Evolutionary conservation across 2,329 filamentous ascomycete genomes (phyloP), one percentile per base, ranked within the genome.

Genomic region (Cordyceps sp.): DNA sequence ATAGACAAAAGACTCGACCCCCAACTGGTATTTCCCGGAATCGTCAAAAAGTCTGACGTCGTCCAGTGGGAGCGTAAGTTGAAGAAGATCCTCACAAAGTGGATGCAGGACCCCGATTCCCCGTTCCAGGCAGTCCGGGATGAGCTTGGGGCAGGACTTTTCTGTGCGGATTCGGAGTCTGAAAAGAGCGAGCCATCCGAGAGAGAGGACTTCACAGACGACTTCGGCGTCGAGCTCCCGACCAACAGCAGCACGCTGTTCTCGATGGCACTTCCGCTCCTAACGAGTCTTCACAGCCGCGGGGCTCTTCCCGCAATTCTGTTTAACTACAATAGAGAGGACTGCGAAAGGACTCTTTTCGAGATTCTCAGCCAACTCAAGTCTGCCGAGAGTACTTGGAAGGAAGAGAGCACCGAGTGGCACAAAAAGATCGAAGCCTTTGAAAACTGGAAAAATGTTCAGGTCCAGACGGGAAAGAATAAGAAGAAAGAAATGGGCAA

Each of bases 251-350:
- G 16, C 1, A 6, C 9, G 12, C 25, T 35, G 15, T 2, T 4
- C 21, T 29, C 30, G 3, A 21, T 8, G 14, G 33, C 29, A 13
- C 30, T 37, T 6, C 31, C 31, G 10, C 29, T 37, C 5, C 14
- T 36, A 17, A 13, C 57, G 13, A 64, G 73, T 21, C 58, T 85
- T 1, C 66, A 81, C 30, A 56, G 61, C 13, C 67, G 73, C 34
- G 66, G 70, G 34, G 77, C 75, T 0, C 59, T 88, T 1, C 81
- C 80, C 0, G 79, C 76, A 0, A 72, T 88, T 10, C 50, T 85
- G 2, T 88, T 88, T 59, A 81, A 82, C 45, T 88, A 81, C 42
- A 76, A 85, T 39, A 70, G 78, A 30, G 49, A 51, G 2, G 51
- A 57, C 20, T 86, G 81, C 42, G 78, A 84, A 48, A 48, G 50